A percentile compares a stretch with the other conserved stretches of the same genome.
These are phyloP conservation scores for Alternaria novae-zelandiae DNA, from an alignment of 2,329 filamentous ascomycete genomes.

Conservation along the genomic window DNA sequence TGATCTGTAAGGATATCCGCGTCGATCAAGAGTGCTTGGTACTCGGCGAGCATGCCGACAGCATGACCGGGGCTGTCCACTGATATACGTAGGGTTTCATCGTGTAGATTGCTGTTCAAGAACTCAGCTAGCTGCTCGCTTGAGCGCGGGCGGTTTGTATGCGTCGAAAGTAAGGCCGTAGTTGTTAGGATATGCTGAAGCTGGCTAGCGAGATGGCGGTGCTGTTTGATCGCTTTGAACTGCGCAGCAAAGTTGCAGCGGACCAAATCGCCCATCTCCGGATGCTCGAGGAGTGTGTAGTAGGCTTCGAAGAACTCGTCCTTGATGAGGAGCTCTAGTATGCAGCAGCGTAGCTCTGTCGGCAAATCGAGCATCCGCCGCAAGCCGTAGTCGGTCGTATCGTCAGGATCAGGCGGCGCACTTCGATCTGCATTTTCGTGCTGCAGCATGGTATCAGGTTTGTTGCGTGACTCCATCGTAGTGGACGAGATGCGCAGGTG, in stretches of 20 bases:
- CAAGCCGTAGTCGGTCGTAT: background rate
- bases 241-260: slow-evolving; percentile 4
- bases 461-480: background rate
- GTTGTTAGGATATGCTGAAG: background rate
- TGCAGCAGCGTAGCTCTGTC: background rate
- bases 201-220: background rate
- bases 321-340: background rate
- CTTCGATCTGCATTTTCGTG: background rate
- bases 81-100: background rate
- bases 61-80: background rate
- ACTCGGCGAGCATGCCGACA: background rate
- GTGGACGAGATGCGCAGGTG: rapidly evolving
- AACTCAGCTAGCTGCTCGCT: background rate
- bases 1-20: background rate
- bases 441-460: background rate
- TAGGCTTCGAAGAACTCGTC: background rate
- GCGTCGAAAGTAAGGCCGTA: background rate
- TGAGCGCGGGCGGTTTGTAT: background rate
- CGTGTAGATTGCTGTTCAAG: background rate
- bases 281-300: background rate
- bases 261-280: background rate
- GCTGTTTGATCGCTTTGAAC: background rate
- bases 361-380: background rate
- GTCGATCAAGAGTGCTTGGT: background rate
- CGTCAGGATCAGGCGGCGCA: background rate